These are phyloP conservation scores for Oryza rufipogon DNA, from an alignment of 176 grass and related monocot genomes.

Conservation along the genomic window DNA sequence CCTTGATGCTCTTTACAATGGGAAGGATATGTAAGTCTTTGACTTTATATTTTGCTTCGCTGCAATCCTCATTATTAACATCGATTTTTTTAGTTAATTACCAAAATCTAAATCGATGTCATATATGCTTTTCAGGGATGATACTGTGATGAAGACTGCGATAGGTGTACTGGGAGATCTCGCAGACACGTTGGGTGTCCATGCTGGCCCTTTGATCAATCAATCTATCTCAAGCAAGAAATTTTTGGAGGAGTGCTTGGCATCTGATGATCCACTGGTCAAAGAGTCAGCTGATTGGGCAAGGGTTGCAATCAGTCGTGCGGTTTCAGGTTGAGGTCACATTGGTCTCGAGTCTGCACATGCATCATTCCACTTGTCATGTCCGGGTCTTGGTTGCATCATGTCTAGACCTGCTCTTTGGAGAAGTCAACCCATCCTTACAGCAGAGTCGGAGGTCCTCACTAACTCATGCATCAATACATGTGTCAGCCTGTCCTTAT, in stretches of 20 bases:
- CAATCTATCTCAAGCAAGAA: constrained; percentile 68
- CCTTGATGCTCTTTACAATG: constrained; percentile 72
- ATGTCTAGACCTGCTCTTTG: constrained; percentile 63
- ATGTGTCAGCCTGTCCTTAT: constrained; percentile 52
- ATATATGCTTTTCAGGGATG: constrained; percentile 60
- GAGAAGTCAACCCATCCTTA: constrained; percentile 48
- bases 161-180: constrained; percentile 83
- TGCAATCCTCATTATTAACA: neutral
- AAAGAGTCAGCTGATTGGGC: constrained; percentile 90
- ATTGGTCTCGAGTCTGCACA: constrained; percentile 53
- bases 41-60: constrained; percentile 12
- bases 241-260: constrained; percentile 84
- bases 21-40: constrained; percentile 78
- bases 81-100: neutral
- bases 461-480: constrained; percentile 76
- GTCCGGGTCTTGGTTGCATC: constrained; percentile 67
- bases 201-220: constrained; percentile 72
- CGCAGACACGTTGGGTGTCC: constrained; percentile 74
- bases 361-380: constrained; percentile 59
- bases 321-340: constrained; percentile 68
- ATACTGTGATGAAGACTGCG: constrained; percentile 90
- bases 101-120: neutral
- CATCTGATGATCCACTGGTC: constrained; percentile 72
- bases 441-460: constrained; percentile 62
- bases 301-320: constrained; percentile 73